Base-by-base conservation (phyloP, 352 stramenopile species). In the Globisporangium nodosum region DNA sequence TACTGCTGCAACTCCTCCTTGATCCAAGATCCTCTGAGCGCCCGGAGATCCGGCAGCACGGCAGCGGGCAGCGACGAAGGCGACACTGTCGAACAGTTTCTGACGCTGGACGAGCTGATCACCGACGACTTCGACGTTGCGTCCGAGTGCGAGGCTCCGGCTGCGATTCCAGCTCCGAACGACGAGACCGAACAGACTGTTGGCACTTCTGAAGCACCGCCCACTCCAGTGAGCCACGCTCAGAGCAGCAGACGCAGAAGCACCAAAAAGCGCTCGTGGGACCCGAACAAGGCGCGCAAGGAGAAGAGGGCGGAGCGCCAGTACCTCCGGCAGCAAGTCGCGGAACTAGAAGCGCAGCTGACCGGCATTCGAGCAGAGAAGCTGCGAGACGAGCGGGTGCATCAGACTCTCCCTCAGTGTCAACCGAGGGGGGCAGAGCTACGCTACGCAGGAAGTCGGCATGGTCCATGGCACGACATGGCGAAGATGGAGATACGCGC, bases 301-400 rank as follows among this genome's bases (percentile, higher is more conserved):
- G 24, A 52, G 47, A 7, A 45, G n/a, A 16, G 11, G 16, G 50
- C 31, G 11, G 71, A 81, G 46, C 54, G 78, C 18, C 61, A 70
- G 1, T 74, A 74, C 54, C 51, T 81, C 40, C 71, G 71, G 52
- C 73, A 76, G 52, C 76, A 76, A 45, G 71, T 74, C 13, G 72
- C 66, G 30, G 61, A 77, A 65, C 74, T 81, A 59, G 61, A 81
- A 56, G 57, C 66, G 4, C 64, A 70, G 43, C 59, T 77, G 18
- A 46, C 56, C 7, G 66, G 54, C 35, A 59, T 80, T 58, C 66
- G 66, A 16, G 56, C 69, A 39, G 65, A 61, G 20, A 70, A 67
- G 18, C 55, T 47, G 40, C 40, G 15, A 37, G 24, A 52, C 24
- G 8, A 35, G 8, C 24, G 21, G 47, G 21, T 21, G 60, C 64